Evolutionary conservation across 495 filamentous ascomycete genomes (phyloP), one percentile per base, ranked within the genome.

Genomic region (Lasiosphaeriaceae sp.): DNA sequence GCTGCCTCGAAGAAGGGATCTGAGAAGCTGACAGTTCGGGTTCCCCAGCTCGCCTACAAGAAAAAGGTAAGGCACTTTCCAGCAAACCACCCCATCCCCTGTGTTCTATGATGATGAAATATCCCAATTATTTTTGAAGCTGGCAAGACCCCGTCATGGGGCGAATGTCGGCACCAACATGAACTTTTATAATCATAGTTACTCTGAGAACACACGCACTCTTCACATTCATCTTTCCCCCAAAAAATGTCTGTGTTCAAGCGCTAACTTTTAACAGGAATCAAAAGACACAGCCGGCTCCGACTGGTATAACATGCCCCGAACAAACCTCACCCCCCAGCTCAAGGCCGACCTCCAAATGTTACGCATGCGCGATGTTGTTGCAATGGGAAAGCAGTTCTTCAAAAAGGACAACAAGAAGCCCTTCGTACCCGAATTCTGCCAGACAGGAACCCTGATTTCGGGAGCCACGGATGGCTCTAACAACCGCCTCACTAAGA

Each of bases 101-200:
- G 12, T 64, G 46, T 65, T 66, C 53, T 12, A 50, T 71, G 74
- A 77, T 76, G 70, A 74, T 72, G 66, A 59, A 24, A 39, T 57
- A 68, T 66, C 65, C 70, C 70, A 67, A 63, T 55, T 58, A 57
- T 70, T 43, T 23, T 73, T 77, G 76, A 79, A 73, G 75, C 76
- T 68, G 62, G 63, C 48, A 66, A 61, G 62, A 68, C 70, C 68
- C 75, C 75, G 75, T 75, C 57, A 73, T 72, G 70, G 73, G 71
- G 67, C 60, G 66, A 67, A 64, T 55, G 56, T 62, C 57, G 66
- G 69, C 66, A 74, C 65, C 67, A 61, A 61, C 89, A 90, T 91
- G 83, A 91, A 87, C 72, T 44, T 53, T 74, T 79, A 73, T 76
- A 77, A 82, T 91, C 90, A 97, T 96, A 98, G 94, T 98, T 98